phyloP scores from a whole-genome alignment of 495 filamentous ascomycete genomes.

The Sporormia fimetaria region DNA sequence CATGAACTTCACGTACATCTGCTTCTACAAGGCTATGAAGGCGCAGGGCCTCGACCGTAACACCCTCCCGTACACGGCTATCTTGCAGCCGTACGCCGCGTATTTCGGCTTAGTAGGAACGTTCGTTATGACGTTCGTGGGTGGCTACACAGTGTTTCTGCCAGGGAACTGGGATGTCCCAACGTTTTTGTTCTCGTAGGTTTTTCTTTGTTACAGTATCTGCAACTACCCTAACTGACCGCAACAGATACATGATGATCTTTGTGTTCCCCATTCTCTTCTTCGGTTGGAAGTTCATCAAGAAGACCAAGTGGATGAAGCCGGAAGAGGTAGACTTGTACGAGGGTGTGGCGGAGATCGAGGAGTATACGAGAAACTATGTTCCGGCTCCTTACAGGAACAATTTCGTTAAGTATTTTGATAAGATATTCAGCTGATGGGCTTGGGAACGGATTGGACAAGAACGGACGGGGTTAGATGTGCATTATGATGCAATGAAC shows the following conservation, averaged over 20 bases:
- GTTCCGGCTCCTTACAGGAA: conserved; percentile 43
- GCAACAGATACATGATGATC: conserved; percentile 49
- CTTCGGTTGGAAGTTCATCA: conserved; percentile 57
- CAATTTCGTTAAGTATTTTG: conserved; percentile 25
- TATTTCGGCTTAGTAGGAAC: conserved; percentile 53
- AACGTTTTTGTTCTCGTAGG: conserved; percentile 65
- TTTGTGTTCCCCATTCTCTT: conserved; percentile 54
- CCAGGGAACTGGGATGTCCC: conserved; percentile 60
- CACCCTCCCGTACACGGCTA: conserved; percentile 53
- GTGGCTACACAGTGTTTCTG: conserved; percentile 67
- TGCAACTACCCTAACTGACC: conserved; percentile 6
- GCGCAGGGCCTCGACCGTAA: conserved; percentile 56
- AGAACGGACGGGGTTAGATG: too few species aligned
- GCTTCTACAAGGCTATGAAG: conserved; percentile 57
- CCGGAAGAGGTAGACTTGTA: conserved; percentile 53
- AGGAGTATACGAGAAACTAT: conserved; percentile 59
- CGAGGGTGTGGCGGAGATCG: conserved; percentile 57
- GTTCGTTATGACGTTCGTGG: conserved; percentile 60
- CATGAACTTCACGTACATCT: conserved; percentile 58
- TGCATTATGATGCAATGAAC: too few species aligned
- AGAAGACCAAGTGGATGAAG: conserved; percentile 47
- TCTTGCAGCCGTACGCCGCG: conserved; percentile 57
- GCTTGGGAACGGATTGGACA: too few species aligned
- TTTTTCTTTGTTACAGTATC: neutral
- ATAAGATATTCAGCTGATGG: conserved; percentile 28